Evolutionary conservation across 2,329 filamentous ascomycete genomes (phyloP).

Genomic region (Microthyrium microscopicum): DNA sequence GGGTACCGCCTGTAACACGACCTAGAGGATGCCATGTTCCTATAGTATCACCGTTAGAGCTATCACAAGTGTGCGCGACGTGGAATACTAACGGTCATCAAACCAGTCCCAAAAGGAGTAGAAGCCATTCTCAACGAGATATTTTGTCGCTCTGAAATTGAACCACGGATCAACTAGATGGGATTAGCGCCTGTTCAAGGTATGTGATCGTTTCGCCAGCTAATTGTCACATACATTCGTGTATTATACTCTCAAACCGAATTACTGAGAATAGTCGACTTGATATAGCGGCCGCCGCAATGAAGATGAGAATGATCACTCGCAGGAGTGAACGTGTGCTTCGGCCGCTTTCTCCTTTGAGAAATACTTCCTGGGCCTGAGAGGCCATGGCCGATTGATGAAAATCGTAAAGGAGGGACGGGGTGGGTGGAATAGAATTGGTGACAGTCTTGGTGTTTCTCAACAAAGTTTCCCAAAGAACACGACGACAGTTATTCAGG

Average conservation of each 20-base stretch:
- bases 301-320: conserved; percentile 76
- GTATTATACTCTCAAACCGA: conserved; percentile 97
- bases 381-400: background rate
- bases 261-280: conserved; percentile 90
- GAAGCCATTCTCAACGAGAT: conserved; percentile 91
- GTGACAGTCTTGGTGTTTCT: conserved; percentile 1
- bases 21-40: conserved; percentile 97
- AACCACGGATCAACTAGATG: conserved; percentile 92
- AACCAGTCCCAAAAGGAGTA: conserved; percentile 99
- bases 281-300: conserved; percentile 78
- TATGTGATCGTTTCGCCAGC: background rate
- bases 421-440: no score
- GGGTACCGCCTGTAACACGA: conserved; percentile 94
- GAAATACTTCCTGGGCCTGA: conserved; percentile 30
- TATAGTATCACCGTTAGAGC: conserved; percentile 15
- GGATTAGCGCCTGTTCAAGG: conserved; percentile 15
- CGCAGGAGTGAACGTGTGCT: conserved; percentile 74
- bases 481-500: no score
- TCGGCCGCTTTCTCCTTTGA: conserved; percentile 62
- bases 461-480: no score
- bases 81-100: conserved; percentile 57
- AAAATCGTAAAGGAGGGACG: no score
- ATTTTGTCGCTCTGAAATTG: conserved; percentile 97
- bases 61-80: conserved; percentile 3
- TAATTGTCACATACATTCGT: conserved; percentile 65